Percentiles rank a stretch among this genome's conserved stretches.
These are phyloP conservation scores for Nannochloropsis gaditana DNA, from an alignment of 108 stramenopile genomes.

Conservation along the genomic window DNA sequence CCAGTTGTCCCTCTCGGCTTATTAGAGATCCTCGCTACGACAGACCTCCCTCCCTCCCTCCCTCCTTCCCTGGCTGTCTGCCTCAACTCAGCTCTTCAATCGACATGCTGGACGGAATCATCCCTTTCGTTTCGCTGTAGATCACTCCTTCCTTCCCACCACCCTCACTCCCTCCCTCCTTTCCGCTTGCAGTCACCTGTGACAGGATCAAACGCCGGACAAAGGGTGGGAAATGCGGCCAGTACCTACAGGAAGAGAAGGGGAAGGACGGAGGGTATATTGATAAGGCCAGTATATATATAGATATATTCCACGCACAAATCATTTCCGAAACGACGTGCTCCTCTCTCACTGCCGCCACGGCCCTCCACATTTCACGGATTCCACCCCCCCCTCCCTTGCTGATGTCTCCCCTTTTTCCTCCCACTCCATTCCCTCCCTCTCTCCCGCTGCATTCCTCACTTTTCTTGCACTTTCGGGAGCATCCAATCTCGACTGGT, in stretches of 20 bases:
- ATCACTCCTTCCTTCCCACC: neutral
- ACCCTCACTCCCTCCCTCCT: neutral
- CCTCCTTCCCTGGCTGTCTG: no score
- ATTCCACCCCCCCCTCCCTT: neutral
- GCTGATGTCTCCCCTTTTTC: neutral
- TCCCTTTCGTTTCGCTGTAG: neutral
- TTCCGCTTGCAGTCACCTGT: neutral
- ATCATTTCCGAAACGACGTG: no score
- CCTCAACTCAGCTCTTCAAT: neutral
- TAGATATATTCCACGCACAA: no score
- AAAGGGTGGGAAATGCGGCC: neutral
- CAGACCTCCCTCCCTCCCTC: no score
- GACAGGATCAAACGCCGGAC: neutral
- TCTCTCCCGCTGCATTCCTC: neutral
- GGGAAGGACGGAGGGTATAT: neutral
- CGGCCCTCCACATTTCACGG: no score
- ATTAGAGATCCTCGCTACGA: no score
- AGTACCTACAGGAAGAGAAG: neutral
- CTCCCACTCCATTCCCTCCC: neutral
- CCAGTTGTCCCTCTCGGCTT: no score
- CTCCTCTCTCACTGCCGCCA: no score
- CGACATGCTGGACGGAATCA: neutral
- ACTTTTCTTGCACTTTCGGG: neutral
- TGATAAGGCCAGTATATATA: neutral
- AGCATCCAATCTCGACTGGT: slow-evolving; percentile 4